phyloP scores from a whole-genome alignment of 208 protist genomes.

The Crithidia thermophila region DNA sequence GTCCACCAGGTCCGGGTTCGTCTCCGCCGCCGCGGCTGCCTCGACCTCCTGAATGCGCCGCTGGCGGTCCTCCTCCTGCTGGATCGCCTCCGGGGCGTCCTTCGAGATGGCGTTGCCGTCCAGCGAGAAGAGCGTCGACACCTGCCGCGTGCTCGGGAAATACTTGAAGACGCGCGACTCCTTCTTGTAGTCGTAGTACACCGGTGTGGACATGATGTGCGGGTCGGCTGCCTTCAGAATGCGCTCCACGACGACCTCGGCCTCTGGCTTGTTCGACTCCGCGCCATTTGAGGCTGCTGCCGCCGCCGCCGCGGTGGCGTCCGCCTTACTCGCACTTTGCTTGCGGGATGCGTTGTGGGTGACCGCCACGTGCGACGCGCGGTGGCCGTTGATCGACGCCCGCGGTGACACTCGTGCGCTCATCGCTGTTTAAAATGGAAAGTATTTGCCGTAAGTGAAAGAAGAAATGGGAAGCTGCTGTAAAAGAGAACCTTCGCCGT shows the following conservation, averaged over 20 bases:
- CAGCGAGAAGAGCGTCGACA: slow-evolving; percentile 80
- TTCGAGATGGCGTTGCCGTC: slow-evolving; percentile 87
- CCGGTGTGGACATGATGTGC: slow-evolving; percentile 88
- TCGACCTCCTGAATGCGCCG: slow-evolving; percentile 75
- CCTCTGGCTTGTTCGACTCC: slow-evolving; percentile 30
- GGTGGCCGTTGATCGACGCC: slow-evolving; percentile 17
- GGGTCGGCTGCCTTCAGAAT: slow-evolving; percentile 95
- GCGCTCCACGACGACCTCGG: slow-evolving; percentile 86
- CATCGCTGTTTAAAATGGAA: slow-evolving; percentile 15
- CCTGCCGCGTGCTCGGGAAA: slow-evolving; percentile 88
- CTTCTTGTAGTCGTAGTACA: slow-evolving; percentile 95
- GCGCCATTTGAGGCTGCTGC: slow-evolving; percentile 1
- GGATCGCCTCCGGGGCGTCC: slow-evolving; percentile 86
- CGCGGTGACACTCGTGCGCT: slow-evolving; percentile 13
- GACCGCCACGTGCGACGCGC: not conserved
- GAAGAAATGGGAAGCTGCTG: not conserved
- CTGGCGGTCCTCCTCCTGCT: slow-evolving; percentile 85
- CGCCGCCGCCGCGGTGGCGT: slow-evolving; percentile 1
- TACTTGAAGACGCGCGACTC: slow-evolving; percentile 91
- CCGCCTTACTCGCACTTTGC: slow-evolving; percentile 30
- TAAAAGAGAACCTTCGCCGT: not conserved
- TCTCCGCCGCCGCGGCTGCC: slow-evolving; percentile 76
- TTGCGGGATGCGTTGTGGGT: slow-evolving; percentile 21
- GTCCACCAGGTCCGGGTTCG: slow-evolving; percentile 85
- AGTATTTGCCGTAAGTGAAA: not conserved